These are phyloP conservation scores for Teunomyces panamensis DNA, from an alignment of 805 yeast genomes.

Conservation along the genomic window DNA sequence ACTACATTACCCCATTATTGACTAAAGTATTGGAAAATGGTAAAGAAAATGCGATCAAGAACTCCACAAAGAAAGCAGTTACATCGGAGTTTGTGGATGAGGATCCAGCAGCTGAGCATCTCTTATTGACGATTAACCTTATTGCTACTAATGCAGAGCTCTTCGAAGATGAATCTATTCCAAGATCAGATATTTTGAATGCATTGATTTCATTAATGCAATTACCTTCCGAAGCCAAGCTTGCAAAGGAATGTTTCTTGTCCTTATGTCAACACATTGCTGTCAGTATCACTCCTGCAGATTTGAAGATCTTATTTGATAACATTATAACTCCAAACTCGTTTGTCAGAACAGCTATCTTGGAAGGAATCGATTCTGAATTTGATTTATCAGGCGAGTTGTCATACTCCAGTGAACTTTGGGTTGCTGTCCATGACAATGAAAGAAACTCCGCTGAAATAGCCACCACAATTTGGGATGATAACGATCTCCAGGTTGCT, in stretches of 20 bases:
- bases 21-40: conserved; percentile 67
- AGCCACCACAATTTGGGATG: conserved; percentile 85
- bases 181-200: conserved; percentile 61
- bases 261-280: conserved; percentile 77
- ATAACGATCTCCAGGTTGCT: conserved; percentile 55
- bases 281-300: conserved; percentile 52
- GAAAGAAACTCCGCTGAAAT: conserved; percentile 58
- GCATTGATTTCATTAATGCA: conserved; percentile 66
- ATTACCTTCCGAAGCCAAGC: conserved; percentile 73
- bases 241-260: conserved; percentile 79
- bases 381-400: conserved; percentile 54
- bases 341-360: conserved; percentile 73
- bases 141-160: conserved; percentile 65
- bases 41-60: conserved; percentile 50
- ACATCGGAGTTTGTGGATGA: conserved; percentile 76
- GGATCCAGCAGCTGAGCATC: conserved; percentile 84
- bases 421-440: conserved; percentile 75
- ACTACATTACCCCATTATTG: conserved; percentile 74
- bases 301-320: conserved; percentile 55
- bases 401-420: conserved; percentile 63
- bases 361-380: conserved; percentile 85
- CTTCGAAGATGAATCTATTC: conserved; percentile 64
- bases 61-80: conserved; percentile 47
- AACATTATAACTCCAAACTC: conserved; percentile 57
- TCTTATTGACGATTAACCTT: conserved; percentile 72